These are phyloP conservation scores for Candida tetrigidarum DNA, from an alignment of 1,139 yeast genomes.

Conservation along the genomic window DNA sequence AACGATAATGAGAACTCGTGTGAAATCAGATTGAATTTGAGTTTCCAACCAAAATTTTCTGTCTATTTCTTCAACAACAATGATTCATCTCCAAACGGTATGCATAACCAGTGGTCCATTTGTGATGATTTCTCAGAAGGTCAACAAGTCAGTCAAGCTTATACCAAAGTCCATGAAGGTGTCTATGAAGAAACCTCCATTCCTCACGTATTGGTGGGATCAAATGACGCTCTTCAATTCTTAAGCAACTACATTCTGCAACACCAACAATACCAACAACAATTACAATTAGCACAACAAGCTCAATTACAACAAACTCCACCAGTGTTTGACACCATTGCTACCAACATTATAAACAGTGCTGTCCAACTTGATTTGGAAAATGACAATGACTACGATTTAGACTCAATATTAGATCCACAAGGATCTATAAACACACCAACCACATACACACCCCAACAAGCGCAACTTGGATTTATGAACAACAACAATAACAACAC, in stretches of 20 bases:
- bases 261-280: constrained; percentile 8
- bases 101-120: constrained; percentile 75
- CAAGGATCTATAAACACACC: constrained; percentile 1
- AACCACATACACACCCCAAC: constrained; percentile 8
- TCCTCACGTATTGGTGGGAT: constrained; percentile 61
- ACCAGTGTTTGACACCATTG: neutral
- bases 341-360: constrained; percentile 2
- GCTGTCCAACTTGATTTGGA: constrained; percentile 1
- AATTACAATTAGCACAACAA: constrained; percentile 14
- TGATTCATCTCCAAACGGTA: constrained; percentile 36
- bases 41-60: constrained; percentile 73
- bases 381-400: neutral
- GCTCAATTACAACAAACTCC: constrained; percentile 9
- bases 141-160: constrained; percentile 74
- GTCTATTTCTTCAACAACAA: constrained; percentile 63
- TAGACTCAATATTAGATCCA: constrained; percentile 4
- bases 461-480: neutral
- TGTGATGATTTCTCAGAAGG: constrained; percentile 86
- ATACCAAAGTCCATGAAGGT: constrained; percentile 39
- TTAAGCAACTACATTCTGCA: constrained; percentile 52
- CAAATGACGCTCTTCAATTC: constrained; percentile 53
- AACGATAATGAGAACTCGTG: constrained; percentile 21
- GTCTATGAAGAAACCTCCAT: constrained; percentile 36
- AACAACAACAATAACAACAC: constrained; percentile 1
- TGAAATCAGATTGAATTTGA: constrained; percentile 55